Conservation (phyloP, 169 alveolate genomes). For the Cryptosporidium felis region DNA sequence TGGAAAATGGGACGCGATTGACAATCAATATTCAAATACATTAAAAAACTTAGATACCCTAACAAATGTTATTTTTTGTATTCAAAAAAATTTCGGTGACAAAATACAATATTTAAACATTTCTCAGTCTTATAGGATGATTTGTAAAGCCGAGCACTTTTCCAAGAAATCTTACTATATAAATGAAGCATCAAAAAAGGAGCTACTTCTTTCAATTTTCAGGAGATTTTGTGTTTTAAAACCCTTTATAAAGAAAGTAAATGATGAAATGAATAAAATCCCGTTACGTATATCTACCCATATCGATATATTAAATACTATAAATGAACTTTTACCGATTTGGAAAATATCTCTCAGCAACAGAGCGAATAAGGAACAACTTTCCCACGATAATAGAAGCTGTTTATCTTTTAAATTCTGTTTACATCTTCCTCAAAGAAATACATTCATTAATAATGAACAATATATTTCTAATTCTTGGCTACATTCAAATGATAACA, state of each 20-base stretch:
- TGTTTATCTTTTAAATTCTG: background rate
- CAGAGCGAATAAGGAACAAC: background rate
- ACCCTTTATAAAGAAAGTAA: constrained; percentile 13
- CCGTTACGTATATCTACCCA: constrained; percentile 6
- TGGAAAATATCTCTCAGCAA: constrained; percentile 9
- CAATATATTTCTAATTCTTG: background rate
- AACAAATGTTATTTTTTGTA: constrained; percentile 16
- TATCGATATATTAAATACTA: background rate
- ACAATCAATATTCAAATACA: background rate
- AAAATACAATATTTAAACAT: constrained; percentile 57
- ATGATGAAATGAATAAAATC: background rate
- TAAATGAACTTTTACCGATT: constrained; percentile 36
- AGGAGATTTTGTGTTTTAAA: constrained; percentile 10
- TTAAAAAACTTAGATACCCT: constrained; percentile 11
- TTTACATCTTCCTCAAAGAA: constrained; percentile 17
- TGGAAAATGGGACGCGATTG: background rate
- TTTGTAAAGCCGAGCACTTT: background rate
- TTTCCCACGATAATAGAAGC: background rate
- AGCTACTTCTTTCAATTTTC: constrained; percentile 8
- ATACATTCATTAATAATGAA: background rate
- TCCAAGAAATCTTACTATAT: background rate
- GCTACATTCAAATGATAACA: background rate
- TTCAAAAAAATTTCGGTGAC: constrained; percentile 47
- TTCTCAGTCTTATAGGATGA: constrained; percentile 24
- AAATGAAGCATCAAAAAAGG: constrained; percentile 60